phyloP scores from a whole-genome alignment of 257 asterid species.

The Scutellaria baicalensis region DNA sequence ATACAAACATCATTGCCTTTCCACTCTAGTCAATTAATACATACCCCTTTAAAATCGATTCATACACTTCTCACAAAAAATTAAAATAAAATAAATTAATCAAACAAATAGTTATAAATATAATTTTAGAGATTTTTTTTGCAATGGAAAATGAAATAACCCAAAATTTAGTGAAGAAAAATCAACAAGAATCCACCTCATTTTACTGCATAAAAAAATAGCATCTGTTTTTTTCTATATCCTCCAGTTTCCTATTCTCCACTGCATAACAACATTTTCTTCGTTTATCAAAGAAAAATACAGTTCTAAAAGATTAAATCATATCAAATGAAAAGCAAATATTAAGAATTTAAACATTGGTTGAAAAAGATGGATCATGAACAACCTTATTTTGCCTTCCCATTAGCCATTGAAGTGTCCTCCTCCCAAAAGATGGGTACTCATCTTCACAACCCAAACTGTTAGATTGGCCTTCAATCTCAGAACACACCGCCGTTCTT shows the following conservation, averaged over 20 bases:
- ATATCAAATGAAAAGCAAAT: not conserved
- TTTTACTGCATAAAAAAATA: not conserved
- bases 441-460: conserved; percentile 48
- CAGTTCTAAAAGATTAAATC: not conserved
- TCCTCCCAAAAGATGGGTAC: conserved; percentile 57
- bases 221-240: not conserved
- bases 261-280: not conserved
- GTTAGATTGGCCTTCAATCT: conserved; percentile 28
- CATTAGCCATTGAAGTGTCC: conserved; percentile 60
- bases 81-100: too few species aligned
- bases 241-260: not conserved
- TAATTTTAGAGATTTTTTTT: too few species aligned
- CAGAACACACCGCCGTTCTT: conserved; percentile 31
- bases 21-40: too few species aligned
- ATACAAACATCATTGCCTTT: too few species aligned
- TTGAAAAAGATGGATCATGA: conserved; percentile 33
- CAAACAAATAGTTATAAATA: too few species aligned
- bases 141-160: not conserved
- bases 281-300: not conserved
- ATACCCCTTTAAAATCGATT: too few species aligned
- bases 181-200: not conserved
- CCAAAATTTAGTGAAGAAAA: not conserved
- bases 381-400: conserved; percentile 58
- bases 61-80: too few species aligned
- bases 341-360: conserved; percentile 28